Conservation (phyloP, 495 filamentous ascomycete genomes). For the Podospora australis region DNA sequence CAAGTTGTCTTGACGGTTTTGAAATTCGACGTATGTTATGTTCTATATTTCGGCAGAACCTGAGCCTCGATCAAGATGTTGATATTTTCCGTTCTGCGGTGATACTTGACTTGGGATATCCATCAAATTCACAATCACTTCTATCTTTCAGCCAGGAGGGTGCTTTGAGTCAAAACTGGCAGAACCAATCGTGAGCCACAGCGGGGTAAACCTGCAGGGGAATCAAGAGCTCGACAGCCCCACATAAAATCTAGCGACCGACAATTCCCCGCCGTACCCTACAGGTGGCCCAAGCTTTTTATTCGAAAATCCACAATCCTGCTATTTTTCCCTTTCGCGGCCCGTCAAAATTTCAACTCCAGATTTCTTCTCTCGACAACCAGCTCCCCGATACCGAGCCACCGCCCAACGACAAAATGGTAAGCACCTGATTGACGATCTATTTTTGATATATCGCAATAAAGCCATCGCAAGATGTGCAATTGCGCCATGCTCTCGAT, state of each 20-base stretch:
- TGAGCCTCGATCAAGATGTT: too few relatives aligned
- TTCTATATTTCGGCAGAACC: too few relatives aligned
- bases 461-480: slow-evolving; percentile 18
- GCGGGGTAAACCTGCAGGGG: too few relatives aligned
- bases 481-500: slow-evolving; percentile 23
- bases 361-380: slow-evolving; percentile 14
- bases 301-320: slow-evolving; percentile 23
- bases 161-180: slow-evolving; percentile 2
- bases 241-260: slow-evolving; percentile 5
- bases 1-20: too few relatives aligned
- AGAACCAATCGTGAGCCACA: neutral
- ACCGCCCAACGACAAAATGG: slow-evolving; percentile 35
- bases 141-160: too few relatives aligned
- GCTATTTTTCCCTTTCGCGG: slow-evolving; percentile 20
- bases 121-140: too few relatives aligned
- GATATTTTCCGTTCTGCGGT: neutral
- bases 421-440: slow-evolving; percentile 32
- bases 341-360: slow-evolving; percentile 15
- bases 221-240: too few relatives aligned
- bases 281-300: slow-evolving; percentile 13
- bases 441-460: slow-evolving; percentile 6
- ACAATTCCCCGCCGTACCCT: slow-evolving; percentile 25
- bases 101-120: neutral
- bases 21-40: too few relatives aligned
- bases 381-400: slow-evolving; percentile 26